phyloP scores from a whole-genome alignment of 1,284 basidiomycete species.

The Marasmius tenuissimus region DNA sequence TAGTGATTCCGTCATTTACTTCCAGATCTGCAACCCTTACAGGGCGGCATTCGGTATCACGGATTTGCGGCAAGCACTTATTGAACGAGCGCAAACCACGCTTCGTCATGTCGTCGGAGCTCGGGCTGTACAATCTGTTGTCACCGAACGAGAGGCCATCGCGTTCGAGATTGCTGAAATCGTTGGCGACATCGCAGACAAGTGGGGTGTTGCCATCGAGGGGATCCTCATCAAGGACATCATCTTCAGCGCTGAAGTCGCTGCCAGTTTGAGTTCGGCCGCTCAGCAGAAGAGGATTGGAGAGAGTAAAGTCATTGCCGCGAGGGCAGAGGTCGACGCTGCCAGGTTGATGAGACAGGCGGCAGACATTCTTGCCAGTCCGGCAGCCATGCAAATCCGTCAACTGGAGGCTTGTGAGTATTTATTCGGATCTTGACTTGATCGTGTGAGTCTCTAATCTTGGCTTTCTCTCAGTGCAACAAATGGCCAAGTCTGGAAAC shows the following conservation, averaged over 20 bases:
- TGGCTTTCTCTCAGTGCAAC: constrained; percentile 42
- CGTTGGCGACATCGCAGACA: constrained; percentile 80
- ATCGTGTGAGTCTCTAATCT: neutral
- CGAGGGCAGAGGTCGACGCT: constrained; percentile 92
- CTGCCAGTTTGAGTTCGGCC: constrained; percentile 88
- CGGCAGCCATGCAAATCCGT: constrained; percentile 96
- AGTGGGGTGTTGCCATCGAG: constrained; percentile 96
- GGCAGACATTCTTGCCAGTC: constrained; percentile 88
- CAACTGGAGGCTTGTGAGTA: constrained; percentile 87
- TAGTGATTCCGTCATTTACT: constrained; percentile 89
- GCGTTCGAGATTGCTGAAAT: constrained; percentile 96
- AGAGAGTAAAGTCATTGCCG: constrained; percentile 95
- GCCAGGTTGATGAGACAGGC: constrained; percentile 94
- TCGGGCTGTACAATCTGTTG: constrained; percentile 79
- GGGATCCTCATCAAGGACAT: constrained; percentile 94
- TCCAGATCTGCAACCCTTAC: constrained; percentile 85
- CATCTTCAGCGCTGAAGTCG: constrained; percentile 90
- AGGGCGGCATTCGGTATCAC: constrained; percentile 91
- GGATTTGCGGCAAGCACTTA: constrained; percentile 84
- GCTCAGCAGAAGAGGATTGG: constrained; percentile 95
- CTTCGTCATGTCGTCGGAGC: constrained; percentile 94
- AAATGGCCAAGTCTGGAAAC: constrained; percentile 71
- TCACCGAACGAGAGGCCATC: constrained; percentile 94
- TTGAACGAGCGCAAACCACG: constrained; percentile 95
- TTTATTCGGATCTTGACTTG: constrained; percentile 29